Conservation (phyloP, 345 rosid species). For the Syzygium aqueum region DNA sequence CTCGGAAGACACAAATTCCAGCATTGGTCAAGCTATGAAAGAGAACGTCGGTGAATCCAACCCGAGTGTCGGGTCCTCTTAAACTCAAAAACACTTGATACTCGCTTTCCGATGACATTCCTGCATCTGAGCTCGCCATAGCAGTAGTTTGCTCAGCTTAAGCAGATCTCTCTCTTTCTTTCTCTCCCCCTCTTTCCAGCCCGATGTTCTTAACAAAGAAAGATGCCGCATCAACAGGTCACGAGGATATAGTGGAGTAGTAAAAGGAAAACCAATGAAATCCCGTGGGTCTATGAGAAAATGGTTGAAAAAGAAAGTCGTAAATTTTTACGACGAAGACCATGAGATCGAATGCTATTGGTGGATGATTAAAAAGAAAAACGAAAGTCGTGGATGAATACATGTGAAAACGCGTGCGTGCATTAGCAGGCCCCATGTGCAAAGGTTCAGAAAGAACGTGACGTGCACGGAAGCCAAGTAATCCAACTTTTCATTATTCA, state of each 20-base stretch:
- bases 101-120: not conserved
- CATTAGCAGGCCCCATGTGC: not conserved
- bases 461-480: not conserved
- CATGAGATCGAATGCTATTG: not conserved
- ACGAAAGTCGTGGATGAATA: too few relatives aligned
- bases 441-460: not conserved
- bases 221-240: not conserved
- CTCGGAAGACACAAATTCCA: not conserved
- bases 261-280: too few relatives aligned
- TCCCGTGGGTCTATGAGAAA: not conserved
- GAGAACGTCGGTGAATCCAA: not conserved
- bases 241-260: not conserved
- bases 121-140: not conserved
- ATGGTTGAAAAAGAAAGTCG: too few relatives aligned
- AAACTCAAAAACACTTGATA: not conserved
- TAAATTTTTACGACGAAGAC: not conserved
- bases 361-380: not conserved
- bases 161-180: not conserved
- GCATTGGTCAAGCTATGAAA: not conserved
- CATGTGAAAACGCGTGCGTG: not conserved
- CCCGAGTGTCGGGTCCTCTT: not conserved
- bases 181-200: not conserved
- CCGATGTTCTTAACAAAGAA: not conserved
- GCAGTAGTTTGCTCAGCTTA: not conserved
- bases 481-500: not conserved